phyloP scores from a whole-genome alignment of 352 stramenopile species.

The Halophytophthora batemanensis region DNA sequence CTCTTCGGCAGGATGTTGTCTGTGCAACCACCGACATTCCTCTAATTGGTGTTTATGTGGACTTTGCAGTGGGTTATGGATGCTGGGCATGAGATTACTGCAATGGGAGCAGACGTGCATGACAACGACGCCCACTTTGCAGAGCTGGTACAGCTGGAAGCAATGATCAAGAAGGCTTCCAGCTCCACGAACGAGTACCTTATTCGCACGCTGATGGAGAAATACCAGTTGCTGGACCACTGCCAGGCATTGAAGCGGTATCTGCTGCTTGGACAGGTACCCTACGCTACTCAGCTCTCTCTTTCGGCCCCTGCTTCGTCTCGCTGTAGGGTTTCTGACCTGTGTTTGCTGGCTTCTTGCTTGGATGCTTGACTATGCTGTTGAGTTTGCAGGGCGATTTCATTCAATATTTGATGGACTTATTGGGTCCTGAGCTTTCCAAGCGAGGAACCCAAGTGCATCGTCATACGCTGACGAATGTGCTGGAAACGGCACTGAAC shows the following conservation, averaged over 20 bases:
- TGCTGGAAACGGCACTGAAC: slow-evolving; percentile 94
- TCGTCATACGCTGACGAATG: slow-evolving; percentile 92
- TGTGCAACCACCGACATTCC: neutral
- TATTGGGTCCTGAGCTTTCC: slow-evolving; percentile 87
- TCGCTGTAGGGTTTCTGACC: neutral
- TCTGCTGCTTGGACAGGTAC: slow-evolving; percentile 95
- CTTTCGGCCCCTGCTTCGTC: neutral
- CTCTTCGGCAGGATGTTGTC: neutral
- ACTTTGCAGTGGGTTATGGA: slow-evolving; percentile 72
- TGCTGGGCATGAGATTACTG: slow-evolving; percentile 34
- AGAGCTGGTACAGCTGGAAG: slow-evolving; percentile 65
- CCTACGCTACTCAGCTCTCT: neutral
- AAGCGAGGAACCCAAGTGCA: slow-evolving; percentile 92
- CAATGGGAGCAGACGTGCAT: slow-evolving; percentile 44
- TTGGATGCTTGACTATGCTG: neutral
- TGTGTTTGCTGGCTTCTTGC: neutral
- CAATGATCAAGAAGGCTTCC: slow-evolving; percentile 78
- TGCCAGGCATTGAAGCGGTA: slow-evolving; percentile 97
- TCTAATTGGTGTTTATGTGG: slow-evolving; percentile 1
- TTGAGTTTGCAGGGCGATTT: slow-evolving; percentile 88
- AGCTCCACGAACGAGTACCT: slow-evolving; percentile 86
- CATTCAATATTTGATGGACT: slow-evolving; percentile 95
- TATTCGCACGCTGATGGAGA: slow-evolving; percentile 90
- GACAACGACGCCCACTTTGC: slow-evolving; percentile 67
- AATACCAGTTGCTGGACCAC: slow-evolving; percentile 94